Percentiles rank a stretch among this genome's conserved stretches.
Evolutionary conservation across 805 yeast species (phyloP).

Genomic region (Lipomyces orientalis): DNA sequence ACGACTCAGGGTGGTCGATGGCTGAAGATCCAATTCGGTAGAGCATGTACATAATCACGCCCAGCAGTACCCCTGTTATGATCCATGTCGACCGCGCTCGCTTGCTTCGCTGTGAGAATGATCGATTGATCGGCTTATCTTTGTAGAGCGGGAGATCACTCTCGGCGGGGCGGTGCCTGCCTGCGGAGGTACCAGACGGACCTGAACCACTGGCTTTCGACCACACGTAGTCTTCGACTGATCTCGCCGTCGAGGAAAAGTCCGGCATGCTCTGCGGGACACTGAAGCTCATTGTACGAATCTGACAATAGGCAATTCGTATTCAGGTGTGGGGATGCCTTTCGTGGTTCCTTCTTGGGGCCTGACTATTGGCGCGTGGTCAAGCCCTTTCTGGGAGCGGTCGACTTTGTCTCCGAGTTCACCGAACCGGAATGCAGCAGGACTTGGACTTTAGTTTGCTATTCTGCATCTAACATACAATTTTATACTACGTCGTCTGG

Average conservation of each 20-base stretch:
- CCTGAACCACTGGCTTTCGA: slow-evolving; percentile 2
- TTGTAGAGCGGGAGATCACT: slow-evolving; percentile 56
- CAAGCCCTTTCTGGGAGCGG: no score
- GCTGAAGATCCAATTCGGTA: background rate
- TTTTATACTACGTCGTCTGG: no score
- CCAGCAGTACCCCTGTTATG: background rate
- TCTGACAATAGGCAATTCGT: background rate
- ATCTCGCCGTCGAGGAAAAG: slow-evolving; percentile 23
- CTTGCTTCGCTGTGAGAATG: background rate
- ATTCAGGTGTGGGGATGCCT: background rate
- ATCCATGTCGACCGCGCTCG: background rate
- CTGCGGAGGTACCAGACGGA: slow-evolving; percentile 3
- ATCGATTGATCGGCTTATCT: slow-evolving; percentile 52
- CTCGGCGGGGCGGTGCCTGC: background rate
- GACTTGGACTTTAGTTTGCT: no score
- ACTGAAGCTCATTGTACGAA: slow-evolving; percentile 22
- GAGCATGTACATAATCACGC: background rate
- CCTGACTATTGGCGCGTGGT: background rate
- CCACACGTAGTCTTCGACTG: slow-evolving; percentile 28
- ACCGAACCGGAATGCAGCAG: no score
- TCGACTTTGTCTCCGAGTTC: no score
- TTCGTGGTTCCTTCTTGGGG: background rate
- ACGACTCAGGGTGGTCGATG: no score
- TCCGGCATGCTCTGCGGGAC: slow-evolving; percentile 28
- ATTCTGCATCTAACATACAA: no score